These are phyloP conservation scores for Leccinum pachyderme DNA, from an alignment of 1,284 basidiomycete genomes.

Conservation along the genomic window DNA sequence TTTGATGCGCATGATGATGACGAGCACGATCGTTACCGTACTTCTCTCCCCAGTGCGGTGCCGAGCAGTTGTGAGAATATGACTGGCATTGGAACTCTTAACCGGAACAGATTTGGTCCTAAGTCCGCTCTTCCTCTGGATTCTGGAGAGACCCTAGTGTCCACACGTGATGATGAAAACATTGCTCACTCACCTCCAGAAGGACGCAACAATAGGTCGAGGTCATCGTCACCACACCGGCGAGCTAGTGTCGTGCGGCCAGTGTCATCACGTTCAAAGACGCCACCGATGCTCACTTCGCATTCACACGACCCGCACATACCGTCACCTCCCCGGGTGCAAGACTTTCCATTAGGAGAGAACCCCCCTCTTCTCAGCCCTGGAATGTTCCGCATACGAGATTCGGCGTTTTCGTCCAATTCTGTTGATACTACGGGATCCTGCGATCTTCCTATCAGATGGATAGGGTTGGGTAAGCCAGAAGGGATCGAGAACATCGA, in stretches of 20 bases:
- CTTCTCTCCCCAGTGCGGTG: slow-evolving; percentile 50
- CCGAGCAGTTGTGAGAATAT: slow-evolving; percentile 52
- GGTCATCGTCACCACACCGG: slow-evolving; percentile 31
- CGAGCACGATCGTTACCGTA: slow-evolving; percentile 37
- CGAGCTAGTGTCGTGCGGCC: slow-evolving; percentile 29
- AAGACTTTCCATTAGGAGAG: slow-evolving; percentile 26
- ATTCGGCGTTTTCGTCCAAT: slow-evolving; percentile 51
- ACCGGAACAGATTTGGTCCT: slow-evolving; percentile 27
- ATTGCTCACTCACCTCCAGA: slow-evolving; percentile 15
- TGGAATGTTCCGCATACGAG: slow-evolving; percentile 46
- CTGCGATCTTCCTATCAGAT: slow-evolving; percentile 49
- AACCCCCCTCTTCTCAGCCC: slow-evolving; percentile 41
- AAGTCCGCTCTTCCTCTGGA: slow-evolving; percentile 16
- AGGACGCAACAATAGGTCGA: slow-evolving; percentile 14
- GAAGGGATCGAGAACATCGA: slow-evolving; percentile 32
- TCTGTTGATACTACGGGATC: slow-evolving; percentile 39
- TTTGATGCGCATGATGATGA: slow-evolving; percentile 40
- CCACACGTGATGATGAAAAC: slow-evolving; percentile 17
- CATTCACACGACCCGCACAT: slow-evolving; percentile 27
- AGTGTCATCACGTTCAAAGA: slow-evolving; percentile 34
- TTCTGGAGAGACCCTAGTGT: slow-evolving; percentile 9
- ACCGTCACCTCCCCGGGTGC: slow-evolving; percentile 23
- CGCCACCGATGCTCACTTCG: slow-evolving; percentile 33
- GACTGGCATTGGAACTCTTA: slow-evolving; percentile 58
- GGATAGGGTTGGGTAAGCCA: slow-evolving; percentile 44